These are phyloP conservation scores for Cryptococcus sp. DNA, from an alignment of 1,284 basidiomycete genomes.

Conservation along the genomic window DNA sequence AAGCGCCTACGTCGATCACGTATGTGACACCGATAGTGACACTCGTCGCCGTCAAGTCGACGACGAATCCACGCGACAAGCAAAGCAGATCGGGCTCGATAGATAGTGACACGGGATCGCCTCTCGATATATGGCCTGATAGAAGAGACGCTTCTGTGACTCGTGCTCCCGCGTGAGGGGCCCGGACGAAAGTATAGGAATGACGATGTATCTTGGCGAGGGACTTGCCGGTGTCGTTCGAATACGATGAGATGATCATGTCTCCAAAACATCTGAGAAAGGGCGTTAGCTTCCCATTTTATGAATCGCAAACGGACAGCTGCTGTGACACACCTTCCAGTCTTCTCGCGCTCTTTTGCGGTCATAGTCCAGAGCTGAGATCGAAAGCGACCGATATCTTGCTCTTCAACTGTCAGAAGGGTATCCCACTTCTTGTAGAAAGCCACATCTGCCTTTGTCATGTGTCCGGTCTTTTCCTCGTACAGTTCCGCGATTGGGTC, in stretches of 20 bases:
- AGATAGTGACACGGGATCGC: conserved; percentile 82
- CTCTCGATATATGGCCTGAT: conserved; percentile 72
- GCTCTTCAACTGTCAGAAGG: conserved; percentile 84
- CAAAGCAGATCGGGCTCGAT: conserved; percentile 82
- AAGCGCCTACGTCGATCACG: conserved; percentile 62
- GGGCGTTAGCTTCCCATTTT: neutral
- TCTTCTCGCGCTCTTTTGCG: conserved; percentile 72
- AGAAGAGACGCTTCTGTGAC: conserved; percentile 59
- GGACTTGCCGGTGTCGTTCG: conserved; percentile 45
- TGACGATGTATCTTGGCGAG: conserved; percentile 56
- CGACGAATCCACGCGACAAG: conserved; percentile 79
- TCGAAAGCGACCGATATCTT: conserved; percentile 75
- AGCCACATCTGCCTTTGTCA: conserved; percentile 65
- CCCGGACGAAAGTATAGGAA: conserved; percentile 67
- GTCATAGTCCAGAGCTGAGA: conserved; percentile 94
- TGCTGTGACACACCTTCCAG: conserved; percentile 61
- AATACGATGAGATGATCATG: conserved; percentile 67
- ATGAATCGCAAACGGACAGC: neutral
- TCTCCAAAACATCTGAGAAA: conserved; percentile 62
- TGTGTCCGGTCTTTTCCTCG: conserved; percentile 74
- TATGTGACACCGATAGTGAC: conserved; percentile 81
- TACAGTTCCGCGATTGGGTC: conserved; percentile 76
- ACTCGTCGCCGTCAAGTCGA: conserved; percentile 65
- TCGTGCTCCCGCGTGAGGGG: conserved; percentile 23
- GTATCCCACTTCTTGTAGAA: conserved; percentile 94